Conservation (phyloP, 257 asterid genomes). For the Solanum pennellii region DNA sequence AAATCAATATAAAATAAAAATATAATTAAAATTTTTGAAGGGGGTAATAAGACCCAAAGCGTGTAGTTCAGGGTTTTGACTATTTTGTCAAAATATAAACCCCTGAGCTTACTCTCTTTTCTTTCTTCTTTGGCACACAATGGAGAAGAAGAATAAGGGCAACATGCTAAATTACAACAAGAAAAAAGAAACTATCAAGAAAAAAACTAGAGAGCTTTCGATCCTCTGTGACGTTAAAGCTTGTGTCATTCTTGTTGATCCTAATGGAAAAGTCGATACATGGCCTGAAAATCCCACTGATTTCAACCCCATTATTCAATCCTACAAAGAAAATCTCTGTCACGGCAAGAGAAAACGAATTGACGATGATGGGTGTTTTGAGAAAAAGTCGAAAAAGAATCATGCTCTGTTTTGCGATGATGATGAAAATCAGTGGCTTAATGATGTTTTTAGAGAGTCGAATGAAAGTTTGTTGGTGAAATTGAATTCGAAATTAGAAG, state of each 20-base stretch:
- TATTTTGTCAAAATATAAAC: too few species aligned
- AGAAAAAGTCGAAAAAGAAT: not conserved
- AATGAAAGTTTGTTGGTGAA: not conserved
- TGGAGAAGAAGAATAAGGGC: not conserved
- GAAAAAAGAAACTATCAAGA: not conserved
- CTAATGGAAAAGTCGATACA: not conserved
- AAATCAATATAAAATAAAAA: too few species aligned
- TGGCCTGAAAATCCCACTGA: conserved; percentile 11
- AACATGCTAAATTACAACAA: not conserved
- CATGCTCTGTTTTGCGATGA: not conserved
- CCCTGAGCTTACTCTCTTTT: not conserved
- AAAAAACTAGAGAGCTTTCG: not conserved
- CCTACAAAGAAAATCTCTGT: not conserved
- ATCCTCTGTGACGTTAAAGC: conserved; percentile 2
- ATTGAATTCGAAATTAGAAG: not conserved
- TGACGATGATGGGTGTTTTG: not conserved
- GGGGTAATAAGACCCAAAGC: too few species aligned
- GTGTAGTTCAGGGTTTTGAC: too few species aligned
- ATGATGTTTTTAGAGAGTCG: not conserved
- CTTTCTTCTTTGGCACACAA: not conserved
- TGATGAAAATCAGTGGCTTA: not conserved
- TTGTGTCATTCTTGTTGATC: not conserved
- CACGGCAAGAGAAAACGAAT: not conserved
- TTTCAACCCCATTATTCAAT: not conserved
- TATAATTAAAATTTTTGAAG: too few species aligned